These are phyloP conservation scores for Aspergillus alliaceus DNA, from an alignment of 2,329 filamentous ascomycete species.

Conservation along the genomic window DNA sequence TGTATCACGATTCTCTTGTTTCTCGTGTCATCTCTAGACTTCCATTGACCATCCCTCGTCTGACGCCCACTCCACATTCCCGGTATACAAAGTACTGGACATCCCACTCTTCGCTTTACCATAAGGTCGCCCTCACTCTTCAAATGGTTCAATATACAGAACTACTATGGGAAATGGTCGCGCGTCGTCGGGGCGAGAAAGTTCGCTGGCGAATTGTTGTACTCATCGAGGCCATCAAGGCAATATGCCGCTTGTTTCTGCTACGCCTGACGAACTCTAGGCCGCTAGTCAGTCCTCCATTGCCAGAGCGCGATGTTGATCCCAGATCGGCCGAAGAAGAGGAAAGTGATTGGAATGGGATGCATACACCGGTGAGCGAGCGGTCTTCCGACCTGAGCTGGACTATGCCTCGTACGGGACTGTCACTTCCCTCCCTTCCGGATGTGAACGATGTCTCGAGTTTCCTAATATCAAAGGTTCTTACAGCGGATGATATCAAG, in stretches of 20 bases:
- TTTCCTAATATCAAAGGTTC: constrained; percentile 84
- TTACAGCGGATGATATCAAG: constrained; percentile 96
- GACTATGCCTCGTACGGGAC: constrained; percentile 91
- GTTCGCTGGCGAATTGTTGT: constrained; percentile 85
- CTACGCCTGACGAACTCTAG: constrained; percentile 80
- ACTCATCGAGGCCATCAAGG: constrained; percentile 81
- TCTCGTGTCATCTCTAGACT: constrained; percentile 62
- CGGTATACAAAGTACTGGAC: constrained; percentile 66
- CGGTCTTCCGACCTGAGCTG: constrained; percentile 59
- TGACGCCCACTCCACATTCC: constrained; percentile 57
- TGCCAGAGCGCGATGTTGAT: constrained; percentile 82
- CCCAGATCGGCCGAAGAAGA: constrained; percentile 58
- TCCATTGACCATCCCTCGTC: constrained; percentile 51
- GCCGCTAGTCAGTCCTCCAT: constrained; percentile 75
- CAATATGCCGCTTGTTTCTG: constrained; percentile 76
- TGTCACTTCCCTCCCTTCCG: constrained; percentile 80
- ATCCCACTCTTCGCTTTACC: constrained; percentile 67
- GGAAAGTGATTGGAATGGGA: constrained; percentile 46
- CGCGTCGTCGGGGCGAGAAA: constrained; percentile 77
- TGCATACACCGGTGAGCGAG: constrained; percentile 45
- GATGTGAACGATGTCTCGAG: constrained; percentile 77
- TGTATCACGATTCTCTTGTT: constrained; percentile 90
- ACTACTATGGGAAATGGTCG: constrained; percentile 95
- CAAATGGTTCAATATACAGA: constrained; percentile 95
- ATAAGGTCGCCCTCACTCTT: constrained; percentile 75